A percentile compares a stretch with the other conserved stretches of the same genome.
These are phyloP conservation scores for Leishmania tropica DNA, from an alignment of 208 protist species.

Conservation along the genomic window DNA sequence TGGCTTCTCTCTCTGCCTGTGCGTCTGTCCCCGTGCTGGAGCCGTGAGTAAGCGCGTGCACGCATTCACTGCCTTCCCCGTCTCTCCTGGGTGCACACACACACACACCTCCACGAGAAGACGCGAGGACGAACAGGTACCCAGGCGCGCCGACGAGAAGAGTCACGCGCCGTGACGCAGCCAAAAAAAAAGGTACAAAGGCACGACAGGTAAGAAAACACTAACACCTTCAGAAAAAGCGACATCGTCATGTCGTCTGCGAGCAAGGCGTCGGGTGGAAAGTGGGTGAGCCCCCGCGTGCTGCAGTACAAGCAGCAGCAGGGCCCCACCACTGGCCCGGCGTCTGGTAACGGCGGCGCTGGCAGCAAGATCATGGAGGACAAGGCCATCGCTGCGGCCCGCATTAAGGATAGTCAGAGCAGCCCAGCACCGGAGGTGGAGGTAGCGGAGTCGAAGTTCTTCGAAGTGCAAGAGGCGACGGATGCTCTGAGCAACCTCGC, in stretches of 20 bases:
- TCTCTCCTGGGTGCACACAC: neutral
- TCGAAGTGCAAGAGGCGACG: slow-evolving; percentile 81
- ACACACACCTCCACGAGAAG: neutral
- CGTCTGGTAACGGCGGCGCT: slow-evolving; percentile 17
- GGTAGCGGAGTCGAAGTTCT: slow-evolving; percentile 50
- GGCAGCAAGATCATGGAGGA: slow-evolving; percentile 59
- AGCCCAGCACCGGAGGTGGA: slow-evolving; percentile 35
- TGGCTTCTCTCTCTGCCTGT: neutral
- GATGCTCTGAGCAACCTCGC: slow-evolving; percentile 87
- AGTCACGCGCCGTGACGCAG: neutral
- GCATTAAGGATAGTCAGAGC: slow-evolving; percentile 39
- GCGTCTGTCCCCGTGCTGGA: neutral
- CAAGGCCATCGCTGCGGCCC: slow-evolving; percentile 45
- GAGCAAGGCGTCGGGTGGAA: slow-evolving; percentile 16
- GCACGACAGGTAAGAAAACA: neutral
- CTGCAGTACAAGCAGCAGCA: slow-evolving; percentile 46
- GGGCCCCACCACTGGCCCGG: slow-evolving; percentile 17
- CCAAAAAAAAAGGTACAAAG: neutral
- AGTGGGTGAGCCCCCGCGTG: slow-evolving; percentile 42
- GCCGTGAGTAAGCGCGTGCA: neutral
- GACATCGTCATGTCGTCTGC: slow-evolving; percentile 8
- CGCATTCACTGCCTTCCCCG: neutral
- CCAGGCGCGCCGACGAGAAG: neutral
- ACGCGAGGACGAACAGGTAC: neutral
- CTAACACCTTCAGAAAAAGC: neutral